Evolutionary conservation across 768 basidiomycete genomes (phyloP), one percentile per base, ranked within the genome.

Genomic region (Suillus placidus): DNA sequence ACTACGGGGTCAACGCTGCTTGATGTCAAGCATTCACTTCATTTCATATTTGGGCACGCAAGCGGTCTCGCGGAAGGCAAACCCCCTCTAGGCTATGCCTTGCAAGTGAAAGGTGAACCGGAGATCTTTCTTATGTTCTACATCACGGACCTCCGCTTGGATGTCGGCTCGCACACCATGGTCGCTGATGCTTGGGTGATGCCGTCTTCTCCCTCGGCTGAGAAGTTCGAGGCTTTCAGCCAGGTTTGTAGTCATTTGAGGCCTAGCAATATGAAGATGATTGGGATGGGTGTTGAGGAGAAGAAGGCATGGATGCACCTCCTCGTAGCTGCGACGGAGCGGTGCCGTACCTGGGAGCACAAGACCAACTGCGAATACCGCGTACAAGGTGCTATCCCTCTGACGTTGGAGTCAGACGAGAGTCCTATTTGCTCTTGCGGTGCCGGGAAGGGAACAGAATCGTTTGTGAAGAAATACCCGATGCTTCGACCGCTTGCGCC

Each of bases 391-490:
- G 55, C n/a, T 18, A 73, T 85, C n/a, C 85, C 86, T 0, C 74
- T 83, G 10, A 73, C 75, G 54, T 64, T 69, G 12, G 78, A 82
- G 43, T 73, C 80, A n/a, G 76, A 76, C 2, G 72, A 74, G 40
- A 70, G 71, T 13, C 85, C 85, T 0, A 72, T 87, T 26, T 89
- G 88, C 66, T 77, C 76, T 2, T 89, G 88, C 56, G 87, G 87
- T 5, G 71, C 73, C 43, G 86, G 86, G 5, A 79, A 85, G 54
- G 80, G 82, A 60, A 73, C 82, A 6, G 81, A 76, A 3, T 73
- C 68, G 1, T 80, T 88, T 65, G 67, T 68, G 0, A 49, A 68
- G 14, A 66, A 69, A 13, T 87, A 84, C 35, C 55, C 83, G 73
- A 75, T 66, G 40, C 61, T 2, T 23, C 35, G n/a, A 8, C 35